Evolutionary conservation across 1,284 basidiomycete genomes (phyloP), one percentile per base, ranked within the genome.

Genomic region (Ustilago tritici): DNA sequence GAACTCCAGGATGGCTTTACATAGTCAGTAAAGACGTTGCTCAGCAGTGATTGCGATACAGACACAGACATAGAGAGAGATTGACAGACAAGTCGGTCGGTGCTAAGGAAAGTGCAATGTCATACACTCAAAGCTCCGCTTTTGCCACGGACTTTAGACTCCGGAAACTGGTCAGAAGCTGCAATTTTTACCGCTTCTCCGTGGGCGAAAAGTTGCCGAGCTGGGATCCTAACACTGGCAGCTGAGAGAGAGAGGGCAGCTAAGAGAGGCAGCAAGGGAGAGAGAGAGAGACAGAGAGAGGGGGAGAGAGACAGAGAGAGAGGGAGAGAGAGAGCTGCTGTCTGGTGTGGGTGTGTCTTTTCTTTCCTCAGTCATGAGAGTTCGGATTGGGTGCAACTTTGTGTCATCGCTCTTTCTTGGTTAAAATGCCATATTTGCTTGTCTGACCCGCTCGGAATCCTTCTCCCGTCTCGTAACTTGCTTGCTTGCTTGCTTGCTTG

Each of bases 141-240:
- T 40, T 54, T 38, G 64, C 57, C 64, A 60, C 64, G 64, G 64
- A 66, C 64, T 66, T 66, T 66, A 66, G 64, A 32, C 23, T 60
- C 43, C 41, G 52, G 40, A 31, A 11, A 40, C 43, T 15, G 49
- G 14, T 14, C 4, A 34, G 15, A n/a, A 43, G 61, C 35, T 23
- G 14, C 8, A 53, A 40, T 23, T 11, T 32, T 41, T 40, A 28
- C 52, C 47, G 47, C 49, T 61, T 19, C 50, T 52, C 59, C 46
- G 59, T 53, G 50, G 60, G 41, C 23, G 28, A 32, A 28, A 5
- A 28, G 23, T 3, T 28, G 23, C 23, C 23, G 23, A 3, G 23
- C 23, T 28, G 23, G 23, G 23, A 28, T 28, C 23, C 23, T 28
- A 28, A 28, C 14, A 41, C 1, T 15, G 40, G 15, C 5, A 41